These are phyloP conservation scores for Papilionanthe hybrid DNA, from an alignment of 116 monocot genomes.

Conservation along the genomic window DNA sequence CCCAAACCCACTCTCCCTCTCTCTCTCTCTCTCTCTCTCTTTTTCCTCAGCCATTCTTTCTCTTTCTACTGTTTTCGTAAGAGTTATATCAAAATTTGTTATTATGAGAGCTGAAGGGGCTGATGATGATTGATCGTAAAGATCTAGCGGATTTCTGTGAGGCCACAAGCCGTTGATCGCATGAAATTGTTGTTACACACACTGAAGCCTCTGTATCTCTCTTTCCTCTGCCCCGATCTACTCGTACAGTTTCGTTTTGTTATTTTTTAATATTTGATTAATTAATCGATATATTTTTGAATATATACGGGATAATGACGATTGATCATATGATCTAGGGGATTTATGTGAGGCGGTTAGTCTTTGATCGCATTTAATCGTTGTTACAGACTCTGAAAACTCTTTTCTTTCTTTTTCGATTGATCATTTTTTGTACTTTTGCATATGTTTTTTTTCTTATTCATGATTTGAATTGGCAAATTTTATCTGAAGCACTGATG, in stretches of 20 bases:
- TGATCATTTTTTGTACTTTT: not conserved
- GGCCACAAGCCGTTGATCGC: not conserved
- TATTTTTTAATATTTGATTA: not conserved
- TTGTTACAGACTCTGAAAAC: not conserved
- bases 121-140: constrained; percentile 5
- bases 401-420: not conserved
- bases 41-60: not conserved
- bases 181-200: not conserved
- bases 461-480: not conserved
- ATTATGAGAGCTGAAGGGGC: not conserved
- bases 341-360: not conserved
- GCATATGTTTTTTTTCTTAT: not conserved
- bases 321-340: not conserved
- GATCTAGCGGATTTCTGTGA: constrained; percentile 10
- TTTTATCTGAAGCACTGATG: not conserved
- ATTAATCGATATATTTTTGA: not conserved
- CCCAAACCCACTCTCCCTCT: not conserved
- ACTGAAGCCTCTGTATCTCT: constrained; percentile 4
- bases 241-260: too few species aligned
- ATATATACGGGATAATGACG: not conserved
- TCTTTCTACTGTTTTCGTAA: not conserved
- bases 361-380: not conserved
- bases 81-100: too few species aligned
- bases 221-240: not conserved
- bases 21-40: not conserved